phyloP scores from a whole-genome alignment of 768 basidiomycete species.

The Boletus sensibilis region DNA sequence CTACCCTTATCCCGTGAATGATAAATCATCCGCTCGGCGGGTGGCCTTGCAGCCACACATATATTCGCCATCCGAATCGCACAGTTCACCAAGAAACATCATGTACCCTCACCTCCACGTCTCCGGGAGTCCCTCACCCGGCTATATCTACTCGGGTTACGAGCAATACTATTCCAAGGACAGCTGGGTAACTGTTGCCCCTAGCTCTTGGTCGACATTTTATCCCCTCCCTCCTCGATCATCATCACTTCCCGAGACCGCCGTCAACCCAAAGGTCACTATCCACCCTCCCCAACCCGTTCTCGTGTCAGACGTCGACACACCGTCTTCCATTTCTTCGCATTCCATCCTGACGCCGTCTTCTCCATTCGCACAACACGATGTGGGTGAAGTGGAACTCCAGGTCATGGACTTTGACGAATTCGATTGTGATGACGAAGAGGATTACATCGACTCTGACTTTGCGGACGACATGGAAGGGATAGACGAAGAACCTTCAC shows the following conservation, averaged over 20 bases:
- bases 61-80: slow-evolving; percentile 31
- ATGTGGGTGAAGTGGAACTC: slow-evolving; percentile 6
- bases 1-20: slow-evolving; percentile 29
- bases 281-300: slow-evolving; percentile 25
- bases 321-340: slow-evolving; percentile 33
- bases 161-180: slow-evolving; percentile 27
- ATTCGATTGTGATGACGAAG: slow-evolving; percentile 34
- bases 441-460: slow-evolving; percentile 32
- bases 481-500: slow-evolving; percentile 21
- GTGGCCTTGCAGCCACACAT: slow-evolving; percentile 29
- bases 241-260: slow-evolving; percentile 12
- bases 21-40: slow-evolving; percentile 23
- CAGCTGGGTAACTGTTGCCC: slow-evolving; percentile 9
- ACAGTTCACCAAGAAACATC: slow-evolving; percentile 16
- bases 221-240: slow-evolving; percentile 16
- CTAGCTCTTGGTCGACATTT: slow-evolving; percentile 23
- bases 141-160: slow-evolving; percentile 22
- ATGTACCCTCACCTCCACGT: slow-evolving; percentile 31
- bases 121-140: slow-evolving; percentile 21
- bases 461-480: slow-evolving; percentile 35
- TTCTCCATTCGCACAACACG: slow-evolving; percentile 28
- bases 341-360: slow-evolving; percentile 32
- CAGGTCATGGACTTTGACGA: slow-evolving; percentile 32
- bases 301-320: slow-evolving; percentile 28
- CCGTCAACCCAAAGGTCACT: slow-evolving; percentile 30